A percentile compares a stretch with the other conserved stretches of the same genome.
Evolutionary conservation across 306 rosid genomes (phyloP).

Genomic region (Cyclanthera cordifolia): DNA sequence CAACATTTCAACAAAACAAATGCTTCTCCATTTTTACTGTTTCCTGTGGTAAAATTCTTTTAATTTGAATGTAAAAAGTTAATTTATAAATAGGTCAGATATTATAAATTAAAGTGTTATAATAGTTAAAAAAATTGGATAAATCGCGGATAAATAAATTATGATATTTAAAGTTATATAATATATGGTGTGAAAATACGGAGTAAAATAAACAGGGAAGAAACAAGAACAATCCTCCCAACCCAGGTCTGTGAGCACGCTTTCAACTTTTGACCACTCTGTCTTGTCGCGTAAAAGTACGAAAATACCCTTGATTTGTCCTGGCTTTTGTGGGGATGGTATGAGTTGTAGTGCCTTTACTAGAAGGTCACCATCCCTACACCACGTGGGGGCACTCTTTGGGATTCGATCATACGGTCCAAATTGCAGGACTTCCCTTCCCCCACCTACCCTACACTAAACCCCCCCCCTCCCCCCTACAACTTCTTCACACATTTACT

Average conservation of each 20-base stretch:
- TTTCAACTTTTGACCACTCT: slow-evolving; percentile 2
- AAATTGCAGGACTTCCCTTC: background rate
- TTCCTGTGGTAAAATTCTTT: no score
- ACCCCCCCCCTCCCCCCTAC: background rate
- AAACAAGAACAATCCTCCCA: no score
- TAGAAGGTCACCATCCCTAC: slow-evolving; percentile 5
- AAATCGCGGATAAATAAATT: no score
- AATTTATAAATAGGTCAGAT: no score
- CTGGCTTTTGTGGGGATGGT: background rate
- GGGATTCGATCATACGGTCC: background rate
- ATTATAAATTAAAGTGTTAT: no score
- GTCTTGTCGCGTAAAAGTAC: background rate
- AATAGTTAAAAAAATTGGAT: no score
- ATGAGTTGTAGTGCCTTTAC: background rate
- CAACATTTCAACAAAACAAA: background rate
- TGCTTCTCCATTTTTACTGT: no score
- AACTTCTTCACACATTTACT: background rate
- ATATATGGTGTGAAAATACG: no score
- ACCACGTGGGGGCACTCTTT: background rate
- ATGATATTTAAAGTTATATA: no score
- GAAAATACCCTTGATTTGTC: background rate
- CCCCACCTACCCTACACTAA: background rate
- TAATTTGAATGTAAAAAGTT: no score
- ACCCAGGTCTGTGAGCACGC: background rate
- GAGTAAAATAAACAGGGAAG: no score